phyloP scores from a whole-genome alignment of 345 rosid species.

The Anacardium occidentale region DNA sequence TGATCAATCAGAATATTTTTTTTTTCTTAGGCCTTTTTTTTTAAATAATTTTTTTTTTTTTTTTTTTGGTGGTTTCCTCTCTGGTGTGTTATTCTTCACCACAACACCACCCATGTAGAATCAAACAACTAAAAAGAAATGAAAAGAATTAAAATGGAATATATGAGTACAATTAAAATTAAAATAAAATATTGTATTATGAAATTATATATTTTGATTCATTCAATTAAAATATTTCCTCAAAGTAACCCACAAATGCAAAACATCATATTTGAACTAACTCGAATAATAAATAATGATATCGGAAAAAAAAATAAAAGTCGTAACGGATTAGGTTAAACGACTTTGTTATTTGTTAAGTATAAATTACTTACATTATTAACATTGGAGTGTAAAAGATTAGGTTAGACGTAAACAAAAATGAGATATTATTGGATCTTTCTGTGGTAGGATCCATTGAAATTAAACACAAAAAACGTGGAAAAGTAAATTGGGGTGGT shows the following conservation, averaged over 20 bases:
- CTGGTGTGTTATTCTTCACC: slow-evolving; percentile 34
- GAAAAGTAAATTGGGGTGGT: background rate
- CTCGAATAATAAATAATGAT: no score
- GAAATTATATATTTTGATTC: no score
- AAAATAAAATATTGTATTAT: no score
- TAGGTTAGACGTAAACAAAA: no score
- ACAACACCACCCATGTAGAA: slow-evolving; percentile 27
- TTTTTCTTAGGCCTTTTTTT: background rate
- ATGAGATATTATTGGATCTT: background rate
- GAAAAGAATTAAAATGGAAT: background rate
- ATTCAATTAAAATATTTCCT: no score
- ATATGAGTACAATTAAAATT: no score
- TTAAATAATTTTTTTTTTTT: background rate
- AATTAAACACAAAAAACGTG: background rate
- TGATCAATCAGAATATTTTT: slow-evolving; percentile 16
- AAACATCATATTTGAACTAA: no score
- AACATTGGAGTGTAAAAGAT: no score
- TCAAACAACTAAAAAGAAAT: slow-evolving; percentile 21
- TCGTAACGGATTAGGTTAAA: no score
- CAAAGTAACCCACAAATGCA: no score
- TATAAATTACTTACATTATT: no score
- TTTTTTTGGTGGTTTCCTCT: slow-evolving; percentile 21
- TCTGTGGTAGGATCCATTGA: background rate
- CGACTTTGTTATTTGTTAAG: background rate
- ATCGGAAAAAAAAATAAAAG: no score